A percentile compares a stretch with the other conserved stretches of the same genome.
Evolutionary conservation across 1,139 yeast species (phyloP).

Genomic region (Diutina rugosa): DNA sequence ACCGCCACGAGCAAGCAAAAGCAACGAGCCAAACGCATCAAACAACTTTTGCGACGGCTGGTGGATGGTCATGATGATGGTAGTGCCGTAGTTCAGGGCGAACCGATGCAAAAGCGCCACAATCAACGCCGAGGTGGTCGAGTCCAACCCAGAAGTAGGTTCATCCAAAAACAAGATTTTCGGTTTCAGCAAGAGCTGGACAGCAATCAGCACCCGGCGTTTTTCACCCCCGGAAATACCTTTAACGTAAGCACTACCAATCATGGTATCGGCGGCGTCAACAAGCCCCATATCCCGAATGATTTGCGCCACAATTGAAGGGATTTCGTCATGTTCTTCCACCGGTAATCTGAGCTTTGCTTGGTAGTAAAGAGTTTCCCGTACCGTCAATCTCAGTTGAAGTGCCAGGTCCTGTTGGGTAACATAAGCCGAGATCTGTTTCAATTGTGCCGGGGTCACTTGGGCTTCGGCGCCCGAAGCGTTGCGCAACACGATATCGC

Average conservation of each 20-base stretch:
- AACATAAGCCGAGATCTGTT: background rate
- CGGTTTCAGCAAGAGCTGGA: background rate
- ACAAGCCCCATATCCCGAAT: background rate
- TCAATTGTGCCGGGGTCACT: background rate
- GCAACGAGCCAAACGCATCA: background rate
- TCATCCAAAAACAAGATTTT: background rate
- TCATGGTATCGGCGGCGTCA: background rate
- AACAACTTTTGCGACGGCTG: background rate
- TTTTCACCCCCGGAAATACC: constrained; percentile 2
- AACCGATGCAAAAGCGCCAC: background rate
- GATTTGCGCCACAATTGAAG: background rate
- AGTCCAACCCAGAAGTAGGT: background rate
- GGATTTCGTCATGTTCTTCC: background rate
- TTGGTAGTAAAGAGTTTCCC: constrained; percentile 1
- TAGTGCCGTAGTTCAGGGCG: background rate
- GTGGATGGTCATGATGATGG: constrained; percentile 1
- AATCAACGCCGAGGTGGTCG: background rate
- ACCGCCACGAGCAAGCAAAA: background rate
- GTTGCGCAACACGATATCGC: background rate
- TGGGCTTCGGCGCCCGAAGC: background rate
- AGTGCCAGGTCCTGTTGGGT: constrained; percentile 1
- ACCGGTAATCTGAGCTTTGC: background rate
- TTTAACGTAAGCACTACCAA: background rate
- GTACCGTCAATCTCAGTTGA: background rate
- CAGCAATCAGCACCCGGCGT: background rate